Percentiles rank a stretch among this genome's conserved stretches.
phyloP scores from a whole-genome alignment of 2,329 filamentous ascomycete species.

The Epichloe aotearoae region DNA sequence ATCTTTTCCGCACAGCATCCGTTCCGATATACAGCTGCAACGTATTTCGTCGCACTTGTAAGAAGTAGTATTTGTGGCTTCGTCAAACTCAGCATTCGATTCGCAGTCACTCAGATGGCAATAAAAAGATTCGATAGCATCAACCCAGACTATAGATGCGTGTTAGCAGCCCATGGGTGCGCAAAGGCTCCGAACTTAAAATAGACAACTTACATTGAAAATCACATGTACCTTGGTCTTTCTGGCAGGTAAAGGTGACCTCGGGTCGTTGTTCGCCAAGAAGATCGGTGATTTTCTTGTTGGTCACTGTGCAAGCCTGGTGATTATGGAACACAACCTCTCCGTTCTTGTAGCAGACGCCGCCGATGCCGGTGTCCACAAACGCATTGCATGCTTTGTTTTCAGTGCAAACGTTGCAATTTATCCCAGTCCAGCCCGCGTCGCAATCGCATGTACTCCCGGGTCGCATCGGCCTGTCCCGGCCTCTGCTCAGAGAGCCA shows the following conservation, averaged over 20 bases:
- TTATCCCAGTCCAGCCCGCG: slow-evolving; percentile 91
- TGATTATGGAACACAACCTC: slow-evolving; percentile 88
- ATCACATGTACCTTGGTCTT: slow-evolving; percentile 63
- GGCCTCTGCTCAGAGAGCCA: slow-evolving; percentile 71
- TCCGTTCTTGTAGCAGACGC: slow-evolving; percentile 84
- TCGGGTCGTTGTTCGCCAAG: slow-evolving; percentile 77
- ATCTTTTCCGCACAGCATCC: slow-evolving; percentile 86
- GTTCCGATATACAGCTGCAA: slow-evolving; percentile 77
- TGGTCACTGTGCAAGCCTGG: slow-evolving; percentile 96
- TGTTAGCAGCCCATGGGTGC: not conserved
- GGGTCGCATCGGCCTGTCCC: slow-evolving; percentile 61
- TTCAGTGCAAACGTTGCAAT: slow-evolving; percentile 88
- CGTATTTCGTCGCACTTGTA: slow-evolving; percentile 77
- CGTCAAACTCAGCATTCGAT: slow-evolving; percentile 55
- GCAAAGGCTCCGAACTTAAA: slow-evolving; percentile 2
- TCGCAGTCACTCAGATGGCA: slow-evolving; percentile 75
- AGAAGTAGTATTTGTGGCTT: slow-evolving; percentile 62
- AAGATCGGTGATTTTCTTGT: slow-evolving; percentile 80
- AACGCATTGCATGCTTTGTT: slow-evolving; percentile 76
- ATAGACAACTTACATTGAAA: slow-evolving; percentile 64
- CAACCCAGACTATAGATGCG: slow-evolving; percentile 66
- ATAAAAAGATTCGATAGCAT: slow-evolving; percentile 88
- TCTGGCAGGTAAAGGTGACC: slow-evolving; percentile 86
- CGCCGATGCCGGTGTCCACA: slow-evolving; percentile 70
- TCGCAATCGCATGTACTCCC: slow-evolving; percentile 69